A percentile compares a stretch with the other conserved stretches of the same genome.
Evolutionary conservation across 768 basidiomycete species (phyloP).

Genomic region (Termitomyces sp.): DNA sequence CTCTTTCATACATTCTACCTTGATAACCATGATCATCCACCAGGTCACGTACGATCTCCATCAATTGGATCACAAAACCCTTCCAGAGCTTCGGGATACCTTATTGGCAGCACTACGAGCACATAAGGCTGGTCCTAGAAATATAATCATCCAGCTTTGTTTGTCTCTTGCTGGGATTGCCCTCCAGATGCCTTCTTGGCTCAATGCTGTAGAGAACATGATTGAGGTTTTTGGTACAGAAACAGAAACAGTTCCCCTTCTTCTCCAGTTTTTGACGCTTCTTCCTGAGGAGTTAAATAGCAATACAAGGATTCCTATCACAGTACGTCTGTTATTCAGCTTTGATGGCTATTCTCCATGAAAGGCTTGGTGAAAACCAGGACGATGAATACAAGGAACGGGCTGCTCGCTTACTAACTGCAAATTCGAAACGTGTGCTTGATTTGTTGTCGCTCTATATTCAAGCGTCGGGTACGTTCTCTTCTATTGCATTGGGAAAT

Average conservation of each 20-base stretch:
- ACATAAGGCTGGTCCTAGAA: slow-evolving; percentile 73
- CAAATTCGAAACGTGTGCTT: slow-evolving; percentile 66
- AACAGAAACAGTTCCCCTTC: slow-evolving; percentile 73
- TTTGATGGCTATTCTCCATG: background rate
- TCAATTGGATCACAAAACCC: slow-evolving; percentile 72
- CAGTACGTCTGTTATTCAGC: slow-evolving; percentile 46
- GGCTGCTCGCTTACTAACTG: slow-evolving; percentile 54
- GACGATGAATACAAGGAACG: slow-evolving; percentile 71
- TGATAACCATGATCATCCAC: slow-evolving; percentile 24
- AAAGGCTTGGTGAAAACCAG: slow-evolving; percentile 27
- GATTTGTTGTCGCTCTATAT: slow-evolving; percentile 84
- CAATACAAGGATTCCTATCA: slow-evolving; percentile 84
- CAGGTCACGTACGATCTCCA: slow-evolving; percentile 94
- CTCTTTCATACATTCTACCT: slow-evolving; percentile 12
- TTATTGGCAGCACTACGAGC: slow-evolving; percentile 69
- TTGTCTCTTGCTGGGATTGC: slow-evolving; percentile 88
- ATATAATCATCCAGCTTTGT: slow-evolving; percentile 84
- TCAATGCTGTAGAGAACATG: slow-evolving; percentile 71
- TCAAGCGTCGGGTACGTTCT: slow-evolving; percentile 69
- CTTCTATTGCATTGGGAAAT: background rate
- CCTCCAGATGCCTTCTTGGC: slow-evolving; percentile 84
- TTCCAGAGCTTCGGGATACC: slow-evolving; percentile 81
- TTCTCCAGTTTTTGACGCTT: slow-evolving; percentile 86
- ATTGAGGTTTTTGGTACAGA: slow-evolving; percentile 83
- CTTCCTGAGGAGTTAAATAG: slow-evolving; percentile 84